These are phyloP conservation scores for Talaromyces stipitatus DNA, from an alignment of 495 filamentous ascomycete species.

Conservation along the genomic window DNA sequence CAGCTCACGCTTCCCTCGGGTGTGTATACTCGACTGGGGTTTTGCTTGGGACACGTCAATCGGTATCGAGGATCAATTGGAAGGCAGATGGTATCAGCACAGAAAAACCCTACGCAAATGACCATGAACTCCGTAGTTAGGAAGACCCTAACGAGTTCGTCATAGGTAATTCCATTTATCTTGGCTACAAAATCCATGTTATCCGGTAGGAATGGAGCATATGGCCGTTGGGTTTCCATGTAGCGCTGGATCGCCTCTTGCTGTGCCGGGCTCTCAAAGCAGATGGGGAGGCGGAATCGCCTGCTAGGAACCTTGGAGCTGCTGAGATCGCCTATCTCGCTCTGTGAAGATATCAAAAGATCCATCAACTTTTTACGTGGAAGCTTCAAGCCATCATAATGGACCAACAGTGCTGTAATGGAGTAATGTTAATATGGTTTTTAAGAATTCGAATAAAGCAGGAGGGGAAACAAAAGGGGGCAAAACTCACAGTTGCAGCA, in stretches of 20 bases:
- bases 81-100: constrained; percentile 43
- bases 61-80: constrained; percentile 48
- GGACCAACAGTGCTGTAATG: too few species aligned
- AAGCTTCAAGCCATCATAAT: constrained; percentile 38
- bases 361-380: constrained; percentile 23
- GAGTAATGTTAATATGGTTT: too few species aligned
- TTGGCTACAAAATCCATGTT: constrained; percentile 49
- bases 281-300: constrained; percentile 45
- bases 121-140: constrained; percentile 41
- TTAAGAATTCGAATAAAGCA: too few species aligned
- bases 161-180: constrained; percentile 46
- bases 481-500: constrained; percentile 43
- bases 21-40: constrained; percentile 50
- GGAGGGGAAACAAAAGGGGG: too few species aligned
- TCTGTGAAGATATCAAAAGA: constrained; percentile 20
- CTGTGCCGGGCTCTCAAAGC: constrained; percentile 43
- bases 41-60: constrained; percentile 50
- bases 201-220: constrained; percentile 51
- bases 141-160: constrained; percentile 38
- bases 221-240: constrained; percentile 49
- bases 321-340: constrained; percentile 25
- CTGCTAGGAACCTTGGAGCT: constrained; percentile 42
- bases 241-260: constrained; percentile 45
- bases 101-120: constrained; percentile 51
- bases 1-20: constrained; percentile 46